Conservation (phyloP, 2,329 filamentous ascomycete genomes). For the Calonectria crousiana region DNA sequence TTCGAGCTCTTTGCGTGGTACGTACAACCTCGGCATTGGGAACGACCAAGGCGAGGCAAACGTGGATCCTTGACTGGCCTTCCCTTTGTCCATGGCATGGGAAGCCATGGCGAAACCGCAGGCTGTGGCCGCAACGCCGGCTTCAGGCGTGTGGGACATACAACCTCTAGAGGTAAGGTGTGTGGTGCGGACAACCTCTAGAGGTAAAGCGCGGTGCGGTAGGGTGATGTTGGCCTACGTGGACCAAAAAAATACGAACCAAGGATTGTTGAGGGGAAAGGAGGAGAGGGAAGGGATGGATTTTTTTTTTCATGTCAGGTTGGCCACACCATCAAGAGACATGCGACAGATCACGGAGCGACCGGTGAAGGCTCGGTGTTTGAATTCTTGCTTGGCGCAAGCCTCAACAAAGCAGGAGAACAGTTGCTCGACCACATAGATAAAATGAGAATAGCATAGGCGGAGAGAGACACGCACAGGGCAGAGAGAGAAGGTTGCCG, state of each 20-base stretch:
- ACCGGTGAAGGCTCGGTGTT: constrained; percentile 3
- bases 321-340: constrained; percentile 21
- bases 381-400: not conserved
- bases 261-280: constrained; percentile 41
- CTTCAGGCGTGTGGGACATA: constrained; percentile 44
- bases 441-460: not conserved
- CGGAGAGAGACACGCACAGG: constrained; percentile 28
- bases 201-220: constrained; percentile 43
- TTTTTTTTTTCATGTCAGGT: constrained; percentile 33
- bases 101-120: constrained; percentile 39
- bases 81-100: constrained; percentile 46
- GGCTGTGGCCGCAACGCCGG: constrained; percentile 39
- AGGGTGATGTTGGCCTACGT: constrained; percentile 38
- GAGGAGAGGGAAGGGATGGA: not conserved
- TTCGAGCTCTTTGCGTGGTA: constrained; percentile 4
- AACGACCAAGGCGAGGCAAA: constrained; percentile 39
- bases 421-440: not conserved
- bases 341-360: not conserved
- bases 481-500: constrained; percentile 26
- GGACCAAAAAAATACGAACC: constrained; percentile 44
- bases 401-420: not conserved
- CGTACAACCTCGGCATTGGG: constrained; percentile 45
- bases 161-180: constrained; percentile 45
- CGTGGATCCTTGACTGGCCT: constrained; percentile 45
- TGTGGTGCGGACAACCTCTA: constrained; percentile 44